Evolutionary conservation across 2,329 filamentous ascomycete species (phyloP).

Genomic region (Pochonia chlamydosporia): DNA sequence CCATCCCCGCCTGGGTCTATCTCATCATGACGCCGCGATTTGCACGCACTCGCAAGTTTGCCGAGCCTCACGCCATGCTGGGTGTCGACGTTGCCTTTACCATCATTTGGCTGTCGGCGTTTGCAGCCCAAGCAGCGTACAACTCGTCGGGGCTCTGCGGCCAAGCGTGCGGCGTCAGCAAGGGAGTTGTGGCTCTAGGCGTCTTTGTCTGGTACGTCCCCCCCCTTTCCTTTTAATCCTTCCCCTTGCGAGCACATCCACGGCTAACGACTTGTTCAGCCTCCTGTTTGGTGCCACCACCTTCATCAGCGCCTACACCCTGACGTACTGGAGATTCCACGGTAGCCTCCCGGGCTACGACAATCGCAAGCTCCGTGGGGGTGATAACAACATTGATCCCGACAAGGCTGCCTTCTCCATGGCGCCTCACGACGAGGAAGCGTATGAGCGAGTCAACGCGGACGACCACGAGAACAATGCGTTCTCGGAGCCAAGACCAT

Average conservation of each 20-base stretch:
- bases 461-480: conserved; percentile 44
- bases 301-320: conserved; percentile 52
- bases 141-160: conserved; percentile 52
- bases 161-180: conserved; percentile 53
- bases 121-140: conserved; percentile 59
- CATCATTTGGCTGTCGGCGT: conserved; percentile 62
- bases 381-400: conserved; percentile 53
- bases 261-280: conserved; percentile 26
- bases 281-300: conserved; percentile 49
- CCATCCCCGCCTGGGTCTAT: conserved; percentile 59
- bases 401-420: conserved; percentile 66
- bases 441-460: conserved; percentile 56
- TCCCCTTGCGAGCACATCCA: neutral
- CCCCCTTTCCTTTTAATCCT: too few species aligned
- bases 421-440: conserved; percentile 60
- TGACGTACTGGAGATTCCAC: conserved; percentile 57
- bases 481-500: conserved; percentile 24
- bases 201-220: conserved; percentile 59
- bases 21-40: conserved; percentile 60
- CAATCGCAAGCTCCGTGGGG: conserved; percentile 34
- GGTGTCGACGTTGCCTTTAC: conserved; percentile 51
- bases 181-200: conserved; percentile 55
- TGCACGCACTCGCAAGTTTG: conserved; percentile 54
- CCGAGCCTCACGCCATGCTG: conserved; percentile 57
- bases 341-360: conserved; percentile 58